phyloP scores from a whole-genome alignment of 139 green algal genomes.

The Micractinium conductrix region DNA sequence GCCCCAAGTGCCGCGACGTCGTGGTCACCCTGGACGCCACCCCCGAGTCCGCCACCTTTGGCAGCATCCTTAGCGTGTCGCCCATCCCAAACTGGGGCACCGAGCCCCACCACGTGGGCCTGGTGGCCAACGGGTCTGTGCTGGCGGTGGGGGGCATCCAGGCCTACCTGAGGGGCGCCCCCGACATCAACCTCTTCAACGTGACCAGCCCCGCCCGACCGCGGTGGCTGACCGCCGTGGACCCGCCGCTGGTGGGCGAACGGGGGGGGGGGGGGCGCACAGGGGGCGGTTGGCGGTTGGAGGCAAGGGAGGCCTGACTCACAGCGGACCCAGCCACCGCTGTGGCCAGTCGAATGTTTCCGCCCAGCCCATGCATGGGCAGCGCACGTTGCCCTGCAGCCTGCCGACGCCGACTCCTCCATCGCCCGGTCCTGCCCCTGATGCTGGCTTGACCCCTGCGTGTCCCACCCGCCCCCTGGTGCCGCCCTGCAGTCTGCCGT shows the following conservation, averaged over 20 bases:
- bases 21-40: slow-evolving; percentile 15
- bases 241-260: background rate
- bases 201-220: background rate
- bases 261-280: background rate
- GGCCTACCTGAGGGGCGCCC: background rate
- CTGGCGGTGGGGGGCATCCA: slow-evolving; percentile 6
- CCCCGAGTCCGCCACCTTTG: background rate
- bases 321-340: background rate
- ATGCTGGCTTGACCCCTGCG: too few species aligned
- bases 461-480: too few species aligned
- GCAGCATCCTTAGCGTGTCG: background rate
- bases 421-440: too few species aligned
- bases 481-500: background rate
- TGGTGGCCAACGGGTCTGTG: slow-evolving; percentile 4
- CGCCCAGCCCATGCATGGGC: too few species aligned
- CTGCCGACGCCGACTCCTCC: too few species aligned
- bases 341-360: too few species aligned
- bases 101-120: slow-evolving; percentile 15
- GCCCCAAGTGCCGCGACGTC: background rate
- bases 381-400: too few species aligned
- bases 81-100: slow-evolving; percentile 4
- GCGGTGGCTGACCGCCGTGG: background rate
- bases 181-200: slow-evolving; percentile 22
- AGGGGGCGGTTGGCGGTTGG: too few species aligned
- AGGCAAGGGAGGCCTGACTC: too few species aligned